phyloP scores from a whole-genome alignment of 2,329 filamentous ascomycete genomes.

The Neonectria faginata region DNA sequence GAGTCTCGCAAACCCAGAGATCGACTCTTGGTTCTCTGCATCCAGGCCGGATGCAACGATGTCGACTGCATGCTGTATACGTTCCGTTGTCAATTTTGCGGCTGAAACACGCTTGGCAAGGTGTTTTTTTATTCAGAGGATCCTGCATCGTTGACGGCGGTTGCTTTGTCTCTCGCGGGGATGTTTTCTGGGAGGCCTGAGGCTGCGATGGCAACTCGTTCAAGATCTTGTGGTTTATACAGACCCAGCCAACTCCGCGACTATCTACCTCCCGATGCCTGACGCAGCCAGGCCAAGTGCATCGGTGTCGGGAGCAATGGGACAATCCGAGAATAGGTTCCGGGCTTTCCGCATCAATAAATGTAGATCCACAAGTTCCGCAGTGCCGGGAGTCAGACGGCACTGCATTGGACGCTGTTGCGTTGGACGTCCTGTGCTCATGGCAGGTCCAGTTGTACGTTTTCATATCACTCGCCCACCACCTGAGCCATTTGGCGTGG shows the following conservation, averaged over 20 bases:
- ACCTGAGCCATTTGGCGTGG: neutral
- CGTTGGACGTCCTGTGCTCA: neutral
- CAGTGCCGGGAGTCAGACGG: neutral
- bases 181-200: neutral
- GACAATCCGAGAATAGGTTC: too few species aligned
- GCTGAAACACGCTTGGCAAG: neutral
- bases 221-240: neutral
- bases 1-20: conserved; percentile 14
- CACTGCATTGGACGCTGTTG: neutral
- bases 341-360: neutral
- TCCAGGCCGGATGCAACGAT: conserved; percentile 12
- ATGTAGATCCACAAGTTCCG: neutral
- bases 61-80: conserved; percentile 3
- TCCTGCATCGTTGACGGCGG: neutral
- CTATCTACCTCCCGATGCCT: neutral
- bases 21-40: conserved; percentile 3
- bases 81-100: neutral
- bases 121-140: neutral
- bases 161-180: neutral
- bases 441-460: neutral
- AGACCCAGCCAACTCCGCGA: neutral
- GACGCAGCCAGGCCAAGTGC: neutral
- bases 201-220: neutral
- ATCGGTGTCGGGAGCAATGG: conserved; percentile 16
- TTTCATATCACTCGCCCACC: neutral